Evolutionary conservation across 495 filamentous ascomycete species (phyloP).

Genomic region (Acidiella bohemica): DNA sequence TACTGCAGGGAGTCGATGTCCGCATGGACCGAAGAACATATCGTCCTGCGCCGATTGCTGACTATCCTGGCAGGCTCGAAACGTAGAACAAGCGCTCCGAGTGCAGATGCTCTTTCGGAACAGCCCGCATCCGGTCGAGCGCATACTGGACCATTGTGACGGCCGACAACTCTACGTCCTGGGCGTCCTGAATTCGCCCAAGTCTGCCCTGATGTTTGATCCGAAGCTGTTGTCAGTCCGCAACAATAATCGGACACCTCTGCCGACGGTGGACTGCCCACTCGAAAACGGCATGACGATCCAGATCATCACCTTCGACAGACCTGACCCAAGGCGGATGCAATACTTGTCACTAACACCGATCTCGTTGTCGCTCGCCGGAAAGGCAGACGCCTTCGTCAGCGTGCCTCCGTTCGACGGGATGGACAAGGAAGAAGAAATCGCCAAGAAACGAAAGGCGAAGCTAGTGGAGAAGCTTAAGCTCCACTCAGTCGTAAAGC

Average conservation of each 20-base stretch:
- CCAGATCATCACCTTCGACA: constrained; percentile 79
- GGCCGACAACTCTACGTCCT: constrained; percentile 72
- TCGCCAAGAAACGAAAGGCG: constrained; percentile 41
- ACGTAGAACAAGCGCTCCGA: constrained; percentile 77
- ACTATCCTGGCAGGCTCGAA: constrained; percentile 38
- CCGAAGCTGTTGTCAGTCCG: constrained; percentile 57
- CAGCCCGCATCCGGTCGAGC: constrained; percentile 63
- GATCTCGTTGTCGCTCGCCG: constrained; percentile 75
- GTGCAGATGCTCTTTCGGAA: constrained; percentile 72
- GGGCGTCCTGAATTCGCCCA: constrained; percentile 55
- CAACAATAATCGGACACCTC: constrained; percentile 40
- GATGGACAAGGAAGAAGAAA: constrained; percentile 50
- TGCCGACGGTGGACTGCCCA: constrained; percentile 62
- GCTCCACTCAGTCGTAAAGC: constrained; percentile 68
- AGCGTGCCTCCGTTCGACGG: constrained; percentile 31
- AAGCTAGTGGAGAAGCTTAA: constrained; percentile 78
- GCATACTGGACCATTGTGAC: constrained; percentile 75
- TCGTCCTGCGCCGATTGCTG: background rate
- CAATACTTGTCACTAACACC: constrained; percentile 89
- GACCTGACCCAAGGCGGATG: constrained; percentile 78
- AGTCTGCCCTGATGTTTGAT: constrained; percentile 42
- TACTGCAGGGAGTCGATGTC: constrained; percentile 87
- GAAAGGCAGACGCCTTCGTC: constrained; percentile 42
- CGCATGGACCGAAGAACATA: constrained; percentile 15
- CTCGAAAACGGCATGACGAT: constrained; percentile 46